phyloP scores from a whole-genome alignment of 805 yeast genomes.

The Candida ortonii region DNA sequence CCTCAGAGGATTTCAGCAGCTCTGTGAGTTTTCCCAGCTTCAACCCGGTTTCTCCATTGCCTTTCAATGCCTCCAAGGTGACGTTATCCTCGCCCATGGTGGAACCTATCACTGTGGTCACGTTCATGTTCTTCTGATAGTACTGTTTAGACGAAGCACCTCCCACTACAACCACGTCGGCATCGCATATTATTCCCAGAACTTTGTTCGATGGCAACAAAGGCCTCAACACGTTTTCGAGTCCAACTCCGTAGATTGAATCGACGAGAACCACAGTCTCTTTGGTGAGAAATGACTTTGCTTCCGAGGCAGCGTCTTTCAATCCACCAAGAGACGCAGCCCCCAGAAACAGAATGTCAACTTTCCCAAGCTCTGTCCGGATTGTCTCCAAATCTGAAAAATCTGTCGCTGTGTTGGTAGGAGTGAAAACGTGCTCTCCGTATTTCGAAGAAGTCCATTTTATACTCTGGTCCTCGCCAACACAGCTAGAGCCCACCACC shows the following conservation, averaged over 20 bases:
- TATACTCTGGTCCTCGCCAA: constrained; percentile 11
- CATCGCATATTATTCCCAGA: constrained; percentile 28
- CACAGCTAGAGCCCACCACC: constrained; percentile 19
- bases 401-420: constrained; percentile 8
- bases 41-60: constrained; percentile 20
- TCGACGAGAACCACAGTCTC: constrained; percentile 29
- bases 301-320: constrained; percentile 4
- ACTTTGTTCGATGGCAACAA: constrained; percentile 14
- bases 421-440: constrained; percentile 16
- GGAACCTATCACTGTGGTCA: constrained; percentile 28
- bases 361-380: constrained; percentile 6
- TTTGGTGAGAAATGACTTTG: constrained; percentile 9
- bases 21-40: constrained; percentile 20
- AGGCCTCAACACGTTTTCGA: constrained; percentile 18
- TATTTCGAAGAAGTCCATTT: constrained; percentile 20
- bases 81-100: constrained; percentile 9
- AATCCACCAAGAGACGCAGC: constrained; percentile 13
- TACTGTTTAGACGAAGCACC: constrained; percentile 12
- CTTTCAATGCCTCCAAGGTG: constrained; percentile 16
- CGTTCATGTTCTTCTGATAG: constrained; percentile 22
- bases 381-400: constrained; percentile 6
- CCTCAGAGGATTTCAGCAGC: constrained; percentile 23
- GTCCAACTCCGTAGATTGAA: constrained; percentile 21
- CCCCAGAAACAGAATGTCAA: constrained; percentile 25
- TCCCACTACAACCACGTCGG: constrained; percentile 19